phyloP scores from a whole-genome alignment of 2,329 filamentous ascomycete species.

The Penicillium sp. region DNA sequence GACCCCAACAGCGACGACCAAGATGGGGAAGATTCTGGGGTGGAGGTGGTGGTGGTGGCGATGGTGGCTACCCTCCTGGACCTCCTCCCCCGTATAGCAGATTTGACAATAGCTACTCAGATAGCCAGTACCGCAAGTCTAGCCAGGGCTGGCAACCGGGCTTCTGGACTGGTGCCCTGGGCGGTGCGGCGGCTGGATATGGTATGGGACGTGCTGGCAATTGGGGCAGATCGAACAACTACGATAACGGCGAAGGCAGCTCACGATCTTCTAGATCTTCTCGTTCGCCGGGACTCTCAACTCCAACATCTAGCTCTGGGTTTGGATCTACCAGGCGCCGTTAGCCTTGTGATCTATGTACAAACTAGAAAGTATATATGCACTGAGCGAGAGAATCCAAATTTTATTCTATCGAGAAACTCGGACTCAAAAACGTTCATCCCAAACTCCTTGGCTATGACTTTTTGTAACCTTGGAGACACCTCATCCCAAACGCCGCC shows the following conservation, averaged over 20 bases:
- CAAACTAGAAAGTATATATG: background rate
- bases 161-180: constrained; percentile 47
- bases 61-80: constrained; percentile 29
- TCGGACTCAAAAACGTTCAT: background rate
- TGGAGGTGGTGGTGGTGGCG: constrained; percentile 33
- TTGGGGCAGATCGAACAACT: constrained; percentile 12
- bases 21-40: constrained; percentile 31
- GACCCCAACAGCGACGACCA: constrained; percentile 17
- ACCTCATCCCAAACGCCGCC: background rate
- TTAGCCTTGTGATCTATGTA: constrained; percentile 17
- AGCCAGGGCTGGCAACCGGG: constrained; percentile 43
- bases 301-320: constrained; percentile 39
- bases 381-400: background rate
- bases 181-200: constrained; percentile 45
- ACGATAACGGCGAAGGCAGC: constrained; percentile 35
- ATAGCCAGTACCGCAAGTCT: constrained; percentile 8
- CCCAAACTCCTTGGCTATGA: background rate
- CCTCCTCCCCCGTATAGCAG: constrained; percentile 44
- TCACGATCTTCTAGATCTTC: constrained; percentile 30
- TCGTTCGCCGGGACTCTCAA: constrained; percentile 34
- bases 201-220: constrained; percentile 31
- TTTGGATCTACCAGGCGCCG: constrained; percentile 47
- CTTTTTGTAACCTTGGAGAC: background rate
- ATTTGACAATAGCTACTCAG: constrained; percentile 19
- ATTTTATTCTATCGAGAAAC: background rate